phyloP scores from a whole-genome alignment of 148 eudicot species.

The Persicaria tinctoria region DNA sequence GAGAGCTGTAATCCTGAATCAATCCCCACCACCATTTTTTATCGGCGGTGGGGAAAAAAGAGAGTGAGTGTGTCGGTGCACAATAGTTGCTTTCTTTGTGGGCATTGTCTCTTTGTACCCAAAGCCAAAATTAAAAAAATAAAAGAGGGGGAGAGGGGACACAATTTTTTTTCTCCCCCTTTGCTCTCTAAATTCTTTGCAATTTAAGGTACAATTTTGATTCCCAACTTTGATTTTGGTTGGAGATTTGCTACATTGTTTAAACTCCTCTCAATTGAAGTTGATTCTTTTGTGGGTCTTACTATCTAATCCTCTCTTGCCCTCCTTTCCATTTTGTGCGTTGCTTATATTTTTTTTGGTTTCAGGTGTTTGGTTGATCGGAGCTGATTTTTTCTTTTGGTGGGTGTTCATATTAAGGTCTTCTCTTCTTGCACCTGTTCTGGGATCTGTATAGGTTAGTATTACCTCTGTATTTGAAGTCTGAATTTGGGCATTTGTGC shows the following conservation, averaged over 20 bases:
- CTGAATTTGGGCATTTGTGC: too few relatives aligned
- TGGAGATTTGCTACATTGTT: slow-evolving; percentile 11
- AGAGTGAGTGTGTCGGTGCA: slow-evolving; percentile 47
- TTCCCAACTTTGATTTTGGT: slow-evolving; percentile 23
- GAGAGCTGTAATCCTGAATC: not conserved
- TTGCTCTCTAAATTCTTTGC: slow-evolving; percentile 12
- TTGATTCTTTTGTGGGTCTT: not conserved
- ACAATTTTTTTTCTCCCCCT: slow-evolving; percentile 9
- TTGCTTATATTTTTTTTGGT: not conserved
- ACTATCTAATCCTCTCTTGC: not conserved
- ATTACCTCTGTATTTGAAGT: too few relatives aligned
- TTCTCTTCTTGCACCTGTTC: too few relatives aligned
- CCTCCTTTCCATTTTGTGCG: not conserved
- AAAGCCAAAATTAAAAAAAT: not conserved
- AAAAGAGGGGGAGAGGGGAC: slow-evolving; percentile 3
- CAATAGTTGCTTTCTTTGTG: slow-evolving; percentile 36
- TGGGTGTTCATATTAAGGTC: not conserved
- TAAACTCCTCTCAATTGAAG: not conserved
- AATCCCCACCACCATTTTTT: slow-evolving; percentile 7
- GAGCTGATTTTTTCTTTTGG: not conserved
- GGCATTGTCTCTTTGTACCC: slow-evolving; percentile 32
- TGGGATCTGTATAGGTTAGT: too few relatives aligned
- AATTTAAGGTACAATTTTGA: slow-evolving; percentile 22
- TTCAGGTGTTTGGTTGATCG: not conserved
- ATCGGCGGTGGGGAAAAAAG: not conserved